A percentile compares a stretch with the other conserved stretches of the same genome.
phyloP scores from a whole-genome alignment of 148 eudicot genomes.

The Camellia japonica region DNA sequence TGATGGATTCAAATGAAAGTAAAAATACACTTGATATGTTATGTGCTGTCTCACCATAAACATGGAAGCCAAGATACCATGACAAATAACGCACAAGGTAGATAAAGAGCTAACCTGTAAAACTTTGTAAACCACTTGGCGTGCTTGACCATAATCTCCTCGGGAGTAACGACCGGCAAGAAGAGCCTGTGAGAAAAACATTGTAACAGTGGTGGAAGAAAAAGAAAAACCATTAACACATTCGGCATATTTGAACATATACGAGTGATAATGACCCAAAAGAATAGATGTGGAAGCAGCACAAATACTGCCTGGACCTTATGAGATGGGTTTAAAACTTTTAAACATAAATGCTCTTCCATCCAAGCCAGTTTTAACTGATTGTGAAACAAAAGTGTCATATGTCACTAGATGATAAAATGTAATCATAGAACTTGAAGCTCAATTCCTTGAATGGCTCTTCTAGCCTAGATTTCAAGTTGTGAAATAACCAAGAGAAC shows the following conservation, averaged over 20 bases:
- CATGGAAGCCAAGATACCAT: neutral
- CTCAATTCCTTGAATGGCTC: neutral
- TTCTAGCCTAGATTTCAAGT: neutral
- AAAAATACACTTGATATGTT: neutral
- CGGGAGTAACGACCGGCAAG: slow-evolving; percentile 76
- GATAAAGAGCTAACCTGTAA: slow-evolving; percentile 55
- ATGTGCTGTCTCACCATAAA: neutral
- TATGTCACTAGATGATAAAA: neutral
- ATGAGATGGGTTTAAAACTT: neutral
- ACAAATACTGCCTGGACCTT: neutral
- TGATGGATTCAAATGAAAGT: slow-evolving; percentile 26
- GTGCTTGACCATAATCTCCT: slow-evolving; percentile 70
- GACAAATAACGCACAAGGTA: neutral
- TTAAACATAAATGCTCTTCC: neutral
- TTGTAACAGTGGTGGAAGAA: neutral
- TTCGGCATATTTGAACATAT: neutral
- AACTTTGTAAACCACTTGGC: slow-evolving; percentile 69
- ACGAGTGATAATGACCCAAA: neutral
- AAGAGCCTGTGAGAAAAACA: slow-evolving; percentile 54
- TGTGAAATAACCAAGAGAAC: neutral
- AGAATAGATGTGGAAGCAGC: slow-evolving; percentile 2
- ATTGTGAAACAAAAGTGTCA: neutral
- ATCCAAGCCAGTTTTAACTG: neutral
- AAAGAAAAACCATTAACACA: neutral
- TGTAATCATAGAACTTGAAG: neutral